A percentile compares a stretch with the other conserved stretches of the same genome.
phyloP scores from a whole-genome alignment of 2,329 filamentous ascomycete genomes.

The Diaporthe vaccinii region DNA sequence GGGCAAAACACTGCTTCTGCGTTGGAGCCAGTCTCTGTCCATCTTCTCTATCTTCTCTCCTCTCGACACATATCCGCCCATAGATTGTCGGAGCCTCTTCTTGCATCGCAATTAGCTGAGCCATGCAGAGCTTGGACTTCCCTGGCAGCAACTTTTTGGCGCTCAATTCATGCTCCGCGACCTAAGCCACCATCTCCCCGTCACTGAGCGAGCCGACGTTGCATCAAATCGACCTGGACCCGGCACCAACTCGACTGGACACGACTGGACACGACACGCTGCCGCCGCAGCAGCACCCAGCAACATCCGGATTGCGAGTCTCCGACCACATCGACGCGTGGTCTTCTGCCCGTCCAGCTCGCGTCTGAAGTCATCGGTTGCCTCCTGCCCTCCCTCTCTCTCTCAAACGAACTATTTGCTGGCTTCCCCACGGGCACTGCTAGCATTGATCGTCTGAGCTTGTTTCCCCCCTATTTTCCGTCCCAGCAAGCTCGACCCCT shows the following conservation, averaged over 20 bases:
- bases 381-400: conserved; percentile 5
- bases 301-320: conserved; percentile 14
- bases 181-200: conserved; percentile 15
- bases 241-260: neutral
- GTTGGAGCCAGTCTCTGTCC: neutral
- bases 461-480: conserved; percentile 1
- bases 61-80: conserved; percentile 10
- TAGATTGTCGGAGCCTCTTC: neutral
- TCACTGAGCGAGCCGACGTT: conserved; percentile 20
- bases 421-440: conserved; percentile 14
- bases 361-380: conserved; percentile 26
- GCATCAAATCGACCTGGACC: conserved; percentile 14
- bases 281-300: neutral
- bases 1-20: neutral
- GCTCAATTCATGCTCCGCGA: conserved; percentile 2
- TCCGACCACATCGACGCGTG: conserved; percentile 1
- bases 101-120: conserved; percentile 15
- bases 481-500: conserved; percentile 23
- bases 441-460: conserved; percentile 34
- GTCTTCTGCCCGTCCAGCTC: conserved; percentile 19
- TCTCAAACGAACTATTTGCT: neutral
- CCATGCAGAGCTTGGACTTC: conserved; percentile 21
- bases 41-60: neutral
- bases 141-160: neutral
- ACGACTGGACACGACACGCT: conserved; percentile 11